Evolutionary conservation across 2,329 filamentous ascomycete species (phyloP), one percentile per base, ranked within the genome.

Genomic region (Aspergillus japonicus): DNA sequence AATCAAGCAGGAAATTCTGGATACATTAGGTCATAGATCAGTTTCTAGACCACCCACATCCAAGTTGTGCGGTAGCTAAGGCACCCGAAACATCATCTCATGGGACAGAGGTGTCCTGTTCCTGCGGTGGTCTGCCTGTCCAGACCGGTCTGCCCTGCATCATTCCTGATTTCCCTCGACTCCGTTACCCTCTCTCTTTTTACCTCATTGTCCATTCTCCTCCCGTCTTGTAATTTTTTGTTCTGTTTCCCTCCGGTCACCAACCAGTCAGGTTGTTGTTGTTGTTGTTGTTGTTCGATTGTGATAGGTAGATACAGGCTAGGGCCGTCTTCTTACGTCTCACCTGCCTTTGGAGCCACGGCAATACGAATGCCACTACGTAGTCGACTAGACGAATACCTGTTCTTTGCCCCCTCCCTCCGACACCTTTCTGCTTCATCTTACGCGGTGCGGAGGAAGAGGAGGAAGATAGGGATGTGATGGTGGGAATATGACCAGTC

Each of bases 311-410:
- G 57, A 24, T 21, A 47, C 54, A 54, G 39, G 50, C 33, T 53
- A 50, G 53, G 57, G 54, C 60, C 57, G 51, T 47, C 53, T 56
- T 33, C 53, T 21, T 33, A 44, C 53, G 44, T 47, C 53, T 55
- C 29, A 55, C 44, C 31, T 48, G 53, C 33, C 33, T 31, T 56
- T 51, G 48, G 62, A 62, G 51, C 57, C 52, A 59, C 54, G 44
- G 47, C 29, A 58, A 59, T 50, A 54, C 58, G 66, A 69, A 68
- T 64, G 62, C 57, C 67, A 61, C 61, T 66, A 68, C 47, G 53
- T 44, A 55, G 53, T 16, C 53, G 53, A 48, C 47, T 47, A 48
- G 53, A 42, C 33, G 53, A 16, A 47, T 55, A 47, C 53, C 42
- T 47, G 47, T 44, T 44, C 39, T 19, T 7, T 16, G 14, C 14